Conservation (phyloP, 1,284 basidiomycete genomes). For the Inonotus hispidus region DNA sequence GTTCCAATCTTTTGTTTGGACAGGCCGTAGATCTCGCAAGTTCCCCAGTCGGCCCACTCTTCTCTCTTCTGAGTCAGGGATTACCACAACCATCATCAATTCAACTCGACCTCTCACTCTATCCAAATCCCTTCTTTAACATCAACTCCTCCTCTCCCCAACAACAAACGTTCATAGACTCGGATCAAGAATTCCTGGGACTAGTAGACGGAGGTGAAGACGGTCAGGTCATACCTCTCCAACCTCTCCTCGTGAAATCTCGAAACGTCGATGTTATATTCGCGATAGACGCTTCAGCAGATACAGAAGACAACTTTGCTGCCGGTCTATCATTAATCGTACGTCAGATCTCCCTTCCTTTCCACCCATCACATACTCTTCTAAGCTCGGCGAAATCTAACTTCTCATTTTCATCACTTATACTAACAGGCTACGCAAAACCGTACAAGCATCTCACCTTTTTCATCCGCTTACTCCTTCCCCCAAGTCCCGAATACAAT, state of each 20-base stretch:
- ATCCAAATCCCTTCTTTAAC: slow-evolving; percentile 42
- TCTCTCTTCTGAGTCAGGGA: slow-evolving; percentile 25
- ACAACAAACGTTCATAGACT: slow-evolving; percentile 36
- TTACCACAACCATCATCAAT: slow-evolving; percentile 24
- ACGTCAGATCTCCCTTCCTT: slow-evolving; percentile 19
- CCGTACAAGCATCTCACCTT: slow-evolving; percentile 33
- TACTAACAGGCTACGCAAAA: slow-evolving; percentile 32
- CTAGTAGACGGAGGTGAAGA: slow-evolving; percentile 21
- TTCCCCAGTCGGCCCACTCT: slow-evolving; percentile 23
- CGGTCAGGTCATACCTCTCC: slow-evolving; percentile 32
- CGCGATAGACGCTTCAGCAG: slow-evolving; percentile 31
- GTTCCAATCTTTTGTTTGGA: neutral
- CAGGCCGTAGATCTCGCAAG: slow-evolving; percentile 20
- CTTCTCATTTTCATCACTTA: too few relatives aligned
- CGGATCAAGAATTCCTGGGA: slow-evolving; percentile 25
- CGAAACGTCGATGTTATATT: slow-evolving; percentile 35
- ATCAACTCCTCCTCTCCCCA: slow-evolving; percentile 30
- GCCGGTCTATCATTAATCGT: slow-evolving; percentile 39
- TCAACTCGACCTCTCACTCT: slow-evolving; percentile 26
- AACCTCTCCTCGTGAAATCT: slow-evolving; percentile 34
- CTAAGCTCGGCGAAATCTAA: too few relatives aligned
- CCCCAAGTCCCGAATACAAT: slow-evolving; percentile 33
- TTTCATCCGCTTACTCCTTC: slow-evolving; percentile 33
- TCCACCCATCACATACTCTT: neutral
- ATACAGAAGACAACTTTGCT: slow-evolving; percentile 32